These are phyloP conservation scores for Termitomyces sp. DNA, from an alignment of 768 basidiomycete genomes.

Conservation along the genomic window DNA sequence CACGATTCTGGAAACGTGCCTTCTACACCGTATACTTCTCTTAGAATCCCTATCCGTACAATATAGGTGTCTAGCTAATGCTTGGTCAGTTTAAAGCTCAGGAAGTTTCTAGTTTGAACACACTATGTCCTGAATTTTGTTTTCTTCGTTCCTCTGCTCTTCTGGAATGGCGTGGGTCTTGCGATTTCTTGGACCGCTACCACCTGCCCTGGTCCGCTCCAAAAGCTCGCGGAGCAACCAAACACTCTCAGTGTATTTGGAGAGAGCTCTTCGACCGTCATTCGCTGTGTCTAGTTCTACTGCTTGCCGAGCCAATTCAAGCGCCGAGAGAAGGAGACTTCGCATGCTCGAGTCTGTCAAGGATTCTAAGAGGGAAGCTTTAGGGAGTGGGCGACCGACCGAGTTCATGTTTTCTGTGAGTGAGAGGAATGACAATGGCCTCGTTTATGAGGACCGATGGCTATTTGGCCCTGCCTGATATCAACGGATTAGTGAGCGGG, in stretches of 20 bases:
- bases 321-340: constrained; percentile 8
- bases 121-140: constrained; percentile 13
- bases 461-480: neutral
- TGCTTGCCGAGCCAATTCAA: constrained; percentile 12
- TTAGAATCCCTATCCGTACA: constrained; percentile 10
- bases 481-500: neutral
- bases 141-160: constrained; percentile 7
- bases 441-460: neutral
- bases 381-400: neutral
- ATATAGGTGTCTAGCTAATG: constrained; percentile 15
- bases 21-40: neutral
- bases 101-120: neutral
- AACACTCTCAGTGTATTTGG: constrained; percentile 15
- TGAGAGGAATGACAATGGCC: neutral
- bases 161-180: neutral
- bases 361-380: neutral
- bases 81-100: neutral
- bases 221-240: constrained; percentile 15
- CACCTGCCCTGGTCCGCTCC: neutral
- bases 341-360: neutral
- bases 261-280: constrained; percentile 1
- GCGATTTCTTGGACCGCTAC: neutral
- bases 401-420: neutral
- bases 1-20: neutral
- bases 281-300: constrained; percentile 8